Evolutionary conservation across 192 early-diverging fungal species (phyloP), one percentile per base, ranked within the genome.

Genomic region (Phlyctochytrium planicorne): DNA sequence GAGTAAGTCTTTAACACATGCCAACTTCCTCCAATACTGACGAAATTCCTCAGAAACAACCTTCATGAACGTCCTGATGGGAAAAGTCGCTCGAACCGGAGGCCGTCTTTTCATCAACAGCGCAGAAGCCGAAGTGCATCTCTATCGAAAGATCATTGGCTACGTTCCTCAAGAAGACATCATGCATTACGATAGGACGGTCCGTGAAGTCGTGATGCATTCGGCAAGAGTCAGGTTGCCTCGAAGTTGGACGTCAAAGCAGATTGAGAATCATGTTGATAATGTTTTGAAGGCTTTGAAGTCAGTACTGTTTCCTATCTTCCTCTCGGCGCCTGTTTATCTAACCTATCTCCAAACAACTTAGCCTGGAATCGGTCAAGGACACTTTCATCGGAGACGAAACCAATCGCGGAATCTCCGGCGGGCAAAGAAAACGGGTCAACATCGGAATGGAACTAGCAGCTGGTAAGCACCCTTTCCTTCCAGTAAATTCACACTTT

Each of bases 361-460:
- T 71, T 34, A 1, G 4, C 23, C 73, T 76, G 30, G 20, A 32
- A 2, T 68, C 75, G 33, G 70, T 81, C 52, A 60, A 68, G 2
- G 25, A 79, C 55, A 47, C 60, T 14, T 14, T 61, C 33, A 86
- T 96, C 33, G 94, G 94, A 25, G 79, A 88, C 20, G 90, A 89
- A 59, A 75, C 85, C 4, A 82, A 82, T 64, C 74, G 91, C 62
- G 94, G 94, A 67, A 90, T 96, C 52, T 91, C 89, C 53, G 87
- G 93, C 27, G 93, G 92, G 57, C 91, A 97, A 75, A 86, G 91
- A 70, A 93, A 93, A 73, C 53, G 82, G 4, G 78, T 95, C 59
- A 93, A 86, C 4, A 93, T 97, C 68, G 93, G 80, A 53, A 78
- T 93, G 37, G 93, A 94, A 75, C 80, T 94, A 62, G 89, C 90